These are phyloP conservation scores for Xylaria curta DNA, from an alignment of 495 filamentous ascomycete genomes.

Conservation along the genomic window DNA sequence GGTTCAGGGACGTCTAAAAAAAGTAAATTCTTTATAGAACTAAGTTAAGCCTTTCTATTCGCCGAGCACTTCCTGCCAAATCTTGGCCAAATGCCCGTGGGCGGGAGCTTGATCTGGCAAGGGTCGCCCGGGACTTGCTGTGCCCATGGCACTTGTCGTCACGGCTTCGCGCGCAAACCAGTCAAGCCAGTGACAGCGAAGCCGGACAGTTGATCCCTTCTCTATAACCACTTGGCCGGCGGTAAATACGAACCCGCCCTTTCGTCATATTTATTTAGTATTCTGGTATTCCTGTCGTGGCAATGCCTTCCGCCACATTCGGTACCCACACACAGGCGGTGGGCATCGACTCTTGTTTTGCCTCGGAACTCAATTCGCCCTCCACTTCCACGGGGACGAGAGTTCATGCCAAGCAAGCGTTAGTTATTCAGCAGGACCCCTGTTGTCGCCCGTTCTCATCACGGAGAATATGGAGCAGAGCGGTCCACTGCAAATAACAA, in stretches of 20 bases:
- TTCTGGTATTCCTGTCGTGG: constrained; percentile 20
- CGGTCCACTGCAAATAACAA: neutral
- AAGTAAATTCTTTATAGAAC: constrained; percentile 34
- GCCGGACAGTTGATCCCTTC: constrained; percentile 8
- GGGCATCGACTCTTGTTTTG: constrained; percentile 16
- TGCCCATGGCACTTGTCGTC: neutral
- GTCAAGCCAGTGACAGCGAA: constrained; percentile 7
- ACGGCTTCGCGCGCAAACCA: neutral
- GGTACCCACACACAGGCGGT: neutral
- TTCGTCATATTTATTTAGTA: constrained; percentile 15
- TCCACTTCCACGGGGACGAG: constrained; percentile 4
- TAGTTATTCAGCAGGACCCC: neutral
- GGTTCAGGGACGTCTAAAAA: constrained; percentile 38
- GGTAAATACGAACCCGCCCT: constrained; percentile 17
- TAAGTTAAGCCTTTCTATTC: constrained; percentile 30
- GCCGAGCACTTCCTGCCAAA: constrained; percentile 29
- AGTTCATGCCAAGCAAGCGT: constrained; percentile 10
- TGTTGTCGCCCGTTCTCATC: neutral
- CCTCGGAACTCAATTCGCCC: constrained; percentile 1
- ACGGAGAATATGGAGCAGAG: neutral
- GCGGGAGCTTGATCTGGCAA: neutral
- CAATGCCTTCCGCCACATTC: constrained; percentile 19
- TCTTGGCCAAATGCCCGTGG: constrained; percentile 13
- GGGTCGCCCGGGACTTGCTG: constrained; percentile 1
- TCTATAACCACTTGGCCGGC: constrained; percentile 1